Conservation (phyloP, 371 early-diverging fungal species). For the Apophysomyces ossiformis region DNA sequence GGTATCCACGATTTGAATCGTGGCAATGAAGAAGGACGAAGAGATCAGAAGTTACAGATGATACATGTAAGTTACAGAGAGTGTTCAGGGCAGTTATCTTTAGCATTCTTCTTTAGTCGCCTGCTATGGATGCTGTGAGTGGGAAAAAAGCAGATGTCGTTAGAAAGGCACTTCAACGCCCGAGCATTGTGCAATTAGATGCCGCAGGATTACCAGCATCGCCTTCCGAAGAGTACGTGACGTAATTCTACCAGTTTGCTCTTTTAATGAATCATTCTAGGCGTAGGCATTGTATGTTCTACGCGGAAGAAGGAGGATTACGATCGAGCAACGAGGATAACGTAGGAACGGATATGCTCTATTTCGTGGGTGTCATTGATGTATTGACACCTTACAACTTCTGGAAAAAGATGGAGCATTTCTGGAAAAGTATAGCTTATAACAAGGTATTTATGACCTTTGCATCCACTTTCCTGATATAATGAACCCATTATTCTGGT, state of each 20-base stretch:
- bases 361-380: slow-evolving; percentile 94
- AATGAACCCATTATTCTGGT: background rate
- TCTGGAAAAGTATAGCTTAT: slow-evolving; percentile 80
- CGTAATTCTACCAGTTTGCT: background rate
- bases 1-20: slow-evolving; percentile 87
- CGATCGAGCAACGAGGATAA: slow-evolving; percentile 74
- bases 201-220: slow-evolving; percentile 49
- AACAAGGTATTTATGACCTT: slow-evolving; percentile 54
- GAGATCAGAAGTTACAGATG: slow-evolving; percentile 78
- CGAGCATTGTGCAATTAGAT: slow-evolving; percentile 67
- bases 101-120: slow-evolving; percentile 46
- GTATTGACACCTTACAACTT: slow-evolving; percentile 91
- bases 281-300: slow-evolving; percentile 77
- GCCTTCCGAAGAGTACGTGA: slow-evolving; percentile 45
- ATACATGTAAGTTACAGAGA: slow-evolving; percentile 14
- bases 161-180: slow-evolving; percentile 65
- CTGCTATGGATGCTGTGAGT: slow-evolving; percentile 24
- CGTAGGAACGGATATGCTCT: slow-evolving; percentile 68
- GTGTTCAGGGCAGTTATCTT: background rate
- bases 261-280: slow-evolving; percentile 15
- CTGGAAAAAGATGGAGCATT: slow-evolving; percentile 81
- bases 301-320: slow-evolving; percentile 89
- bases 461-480: background rate
- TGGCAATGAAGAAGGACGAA: slow-evolving; percentile 84
- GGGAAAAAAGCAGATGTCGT: slow-evolving; percentile 65